A percentile compares a stretch with the other conserved stretches of the same genome.
Conservation (phyloP, 306 rosid species). For the Citrullus colocynthis region DNA sequence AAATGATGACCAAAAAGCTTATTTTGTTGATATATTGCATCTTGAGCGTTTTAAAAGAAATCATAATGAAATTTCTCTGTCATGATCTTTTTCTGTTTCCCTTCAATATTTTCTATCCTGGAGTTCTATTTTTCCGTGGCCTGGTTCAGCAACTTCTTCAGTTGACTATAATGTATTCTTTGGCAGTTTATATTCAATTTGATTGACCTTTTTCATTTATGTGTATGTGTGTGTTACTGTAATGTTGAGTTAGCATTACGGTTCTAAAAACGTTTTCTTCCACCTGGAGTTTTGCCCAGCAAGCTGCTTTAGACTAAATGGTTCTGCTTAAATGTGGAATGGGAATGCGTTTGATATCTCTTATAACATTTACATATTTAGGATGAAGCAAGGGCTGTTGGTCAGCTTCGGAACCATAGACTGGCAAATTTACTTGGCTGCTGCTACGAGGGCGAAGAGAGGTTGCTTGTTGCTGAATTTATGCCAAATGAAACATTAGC, state of each 20-base stretch:
- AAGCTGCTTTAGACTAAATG: background rate
- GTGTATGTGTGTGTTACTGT: background rate
- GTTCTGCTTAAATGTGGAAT: background rate
- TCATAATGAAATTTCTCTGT: background rate
- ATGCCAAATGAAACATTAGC: conserved; percentile 95
- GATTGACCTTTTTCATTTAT: background rate
- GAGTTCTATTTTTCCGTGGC: background rate
- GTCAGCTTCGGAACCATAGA: conserved; percentile 72
- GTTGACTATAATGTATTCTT: background rate
- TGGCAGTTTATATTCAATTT: background rate
- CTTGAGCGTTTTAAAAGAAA: background rate
- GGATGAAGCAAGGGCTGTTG: conserved; percentile 94
- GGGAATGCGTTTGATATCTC: background rate
- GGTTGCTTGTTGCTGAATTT: conserved; percentile 83
- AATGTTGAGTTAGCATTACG: background rate
- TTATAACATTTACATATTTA: conserved; percentile 16
- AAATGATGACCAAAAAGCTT: background rate
- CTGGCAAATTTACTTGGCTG: conserved; percentile 87
- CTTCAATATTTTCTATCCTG: background rate
- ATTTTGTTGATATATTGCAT: background rate
- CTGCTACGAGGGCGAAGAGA: conserved; percentile 85
- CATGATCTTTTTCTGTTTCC: background rate
- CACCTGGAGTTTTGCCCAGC: background rate
- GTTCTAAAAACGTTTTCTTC: background rate
- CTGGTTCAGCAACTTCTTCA: background rate